Evolutionary conservation across 768 basidiomycete species (phyloP), one percentile per base, ranked within the genome.

Genomic region (Polyporus arcularius): DNA sequence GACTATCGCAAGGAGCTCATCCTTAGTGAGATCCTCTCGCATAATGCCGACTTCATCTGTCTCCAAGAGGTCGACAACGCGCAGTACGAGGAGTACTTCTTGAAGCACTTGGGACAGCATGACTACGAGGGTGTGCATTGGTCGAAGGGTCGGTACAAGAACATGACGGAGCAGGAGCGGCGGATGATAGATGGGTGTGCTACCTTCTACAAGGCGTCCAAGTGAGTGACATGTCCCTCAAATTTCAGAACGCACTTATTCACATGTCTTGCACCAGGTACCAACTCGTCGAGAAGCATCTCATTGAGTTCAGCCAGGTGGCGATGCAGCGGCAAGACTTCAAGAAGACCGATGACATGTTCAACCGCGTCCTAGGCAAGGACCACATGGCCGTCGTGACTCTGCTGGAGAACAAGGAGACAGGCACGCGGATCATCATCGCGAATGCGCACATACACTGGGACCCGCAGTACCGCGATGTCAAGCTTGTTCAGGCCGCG

Each of bases 321-420:
- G 96, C 96, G 18, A 90, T 98, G 85, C 91, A 94, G 68, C 86
- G 94, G 30, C 85, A 89, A 52, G 94, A 96, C 72, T 94, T 95
- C 78, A 94, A 94, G 81, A 94, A 95, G 77, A 96, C 94, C 16
- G 95, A 98, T 70, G 96, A 98, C 78, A 96, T 98, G 95, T 98
- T 98, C 84, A 98, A 98, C 71, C 94, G 97, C 35, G 94, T 98
- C 56, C 84, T 98, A 67, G 90, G 90, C 63, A 92, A 94, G 72
- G 96, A 98, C 74, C 86, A 98, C 70, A 92, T 98, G 64, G 94
- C 94, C 48, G 86, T 94, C 64, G 79, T 96, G 58, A 86, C 87
- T 67, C 82, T 94, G 32, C 81, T 98, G 70, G 97, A 99, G 78
- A 89, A 90, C 75, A 85, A 84, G 62, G 82, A 85, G 42, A 92